Evolutionary conservation across 441 rosid species (phyloP), one percentile per base, ranked within the genome.

Genomic region (Gossypium aridum): DNA sequence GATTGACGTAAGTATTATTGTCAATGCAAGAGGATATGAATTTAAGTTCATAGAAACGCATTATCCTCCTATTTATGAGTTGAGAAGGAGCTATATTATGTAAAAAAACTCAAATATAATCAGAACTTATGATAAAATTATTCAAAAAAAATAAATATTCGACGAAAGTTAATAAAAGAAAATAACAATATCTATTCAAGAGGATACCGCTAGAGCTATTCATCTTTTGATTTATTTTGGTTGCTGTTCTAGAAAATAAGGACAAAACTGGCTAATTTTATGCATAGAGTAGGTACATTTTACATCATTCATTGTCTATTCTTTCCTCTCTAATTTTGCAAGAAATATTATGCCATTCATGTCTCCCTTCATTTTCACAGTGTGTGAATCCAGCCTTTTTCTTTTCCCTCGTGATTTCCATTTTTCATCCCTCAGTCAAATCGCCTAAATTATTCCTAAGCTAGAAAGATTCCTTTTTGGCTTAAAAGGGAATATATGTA

Each of bases 211-310:
- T 7, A 34, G 39, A 34, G 39, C 39, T 6, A n/a, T 28, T 62
- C 45, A 62, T n/a, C 13, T 62, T 28, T 62, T 57, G 63, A 57
- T n/a, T 68, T 69, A 55, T 34, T 78, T 28, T 28, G 34, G 34
- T 4, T 70, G 49, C 39, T 79, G 79, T 75, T 79, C 25, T 19
- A 63, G 69, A 72, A 75, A 37, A 31, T 47, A 70, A 77, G 63
- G 64, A 78, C 75, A 76, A 47, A 2, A 64, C 37, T 69, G 5
- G 14, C 23, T 63, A 31, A 31, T 7, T 63, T n/a, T 7, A 7
- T 7, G 47, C 47, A 31, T 47, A 47, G 17, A 20, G 37, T 26
- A 26, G 67, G 13, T 31, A 31, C 23, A 34, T 31, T 31, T 0
- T 12, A 34, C 3, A 63, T 16, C 67, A 16, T 63, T 63, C 67